Base-by-base conservation (phyloP, 768 basidiomycete genomes). In the Cystofilobasidium macerans region DNA sequence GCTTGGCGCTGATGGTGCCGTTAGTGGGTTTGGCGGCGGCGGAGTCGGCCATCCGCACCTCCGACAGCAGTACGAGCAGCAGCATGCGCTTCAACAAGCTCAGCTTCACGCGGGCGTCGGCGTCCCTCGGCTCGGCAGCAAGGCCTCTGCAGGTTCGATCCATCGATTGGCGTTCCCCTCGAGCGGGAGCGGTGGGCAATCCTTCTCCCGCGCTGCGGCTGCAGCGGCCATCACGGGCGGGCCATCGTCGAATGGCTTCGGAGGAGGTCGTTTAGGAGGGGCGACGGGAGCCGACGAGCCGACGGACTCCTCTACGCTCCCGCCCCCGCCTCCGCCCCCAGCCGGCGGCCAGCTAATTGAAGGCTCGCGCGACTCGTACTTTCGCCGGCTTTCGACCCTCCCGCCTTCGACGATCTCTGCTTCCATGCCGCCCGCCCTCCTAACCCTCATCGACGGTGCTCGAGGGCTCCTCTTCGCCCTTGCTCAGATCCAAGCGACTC, bases 391-490 rank as follows among this genome's bases (percentile, higher is more conserved):
- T 28, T 91, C 90, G 2, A 84, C 85, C 36, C 78, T 90, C 6
- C 86, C 87, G 1, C 77, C 79, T 0, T 81, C 83, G 36, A 77
- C 80, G 11, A 80, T 84, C 36, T 81, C 84, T 24, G 83, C 82
- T 70, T 80, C 84, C 24, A 81, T 95, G 12, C 88, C 93, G 0
- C 77, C 80, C 20, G 77, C 86, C 18, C 79, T 98, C 11, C 77
- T 84, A 26, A 80, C 79, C 45, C 79, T 94, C 48, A 81, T 91
- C 51, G 91, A 98, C 72, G 85, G 87, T n/a, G 85, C 89, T 54
- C 86, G 95, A 32, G 91, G 88, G 28, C 85, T 98, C 64, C 81
- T 97, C 43, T 98, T 95, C 73, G 87, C 90, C 3, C 80, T 91
- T 69, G 89, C 88, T 47, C 93, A 97, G 76, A 83, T 97, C 48